phyloP scores from a whole-genome alignment of 2,329 filamentous ascomycete species.

The Fusarium chuoi region DNA sequence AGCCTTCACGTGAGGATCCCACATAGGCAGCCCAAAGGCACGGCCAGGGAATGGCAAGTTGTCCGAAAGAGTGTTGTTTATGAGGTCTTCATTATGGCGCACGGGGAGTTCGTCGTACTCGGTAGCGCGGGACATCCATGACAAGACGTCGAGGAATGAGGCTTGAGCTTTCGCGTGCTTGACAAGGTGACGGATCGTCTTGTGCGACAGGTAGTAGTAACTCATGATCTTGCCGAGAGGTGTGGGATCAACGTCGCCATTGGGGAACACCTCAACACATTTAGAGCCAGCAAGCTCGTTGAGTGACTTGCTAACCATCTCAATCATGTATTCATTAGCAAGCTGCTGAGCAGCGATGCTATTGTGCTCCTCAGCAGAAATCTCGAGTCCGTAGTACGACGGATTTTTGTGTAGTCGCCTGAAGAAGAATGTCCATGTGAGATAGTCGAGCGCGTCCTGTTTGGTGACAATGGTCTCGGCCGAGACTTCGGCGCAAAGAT shows the following conservation, averaged over 20 bases:
- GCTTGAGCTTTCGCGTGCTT: conserved; percentile 79
- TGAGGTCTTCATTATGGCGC: conserved; percentile 96
- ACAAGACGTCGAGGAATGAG: conserved; percentile 82
- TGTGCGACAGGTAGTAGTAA: conserved; percentile 98
- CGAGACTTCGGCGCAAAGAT: conserved; percentile 93
- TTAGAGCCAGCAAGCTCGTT: conserved; percentile 83
- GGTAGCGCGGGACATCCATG: conserved; percentile 92
- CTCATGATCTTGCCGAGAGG: conserved; percentile 98
- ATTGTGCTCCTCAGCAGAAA: conserved; percentile 91
- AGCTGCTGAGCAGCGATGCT: conserved; percentile 84
- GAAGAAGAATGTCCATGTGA: conserved; percentile 99
- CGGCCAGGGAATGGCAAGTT: conserved; percentile 74
- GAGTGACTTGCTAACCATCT: conserved; percentile 89
- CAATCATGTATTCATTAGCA: conserved; percentile 94
- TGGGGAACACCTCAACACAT: conserved; percentile 84
- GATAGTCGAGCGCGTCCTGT: conserved; percentile 95
- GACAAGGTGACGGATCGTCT: conserved; percentile 88
- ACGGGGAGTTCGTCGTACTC: conserved; percentile 99
- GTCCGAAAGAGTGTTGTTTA: conserved; percentile 89
- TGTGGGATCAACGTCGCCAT: conserved; percentile 89
- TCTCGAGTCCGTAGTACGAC: conserved; percentile 95
- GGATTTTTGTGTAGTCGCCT: conserved; percentile 96
- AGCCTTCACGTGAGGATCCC: conserved; percentile 98
- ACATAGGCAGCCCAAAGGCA: conserved; percentile 83
- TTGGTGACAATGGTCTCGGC: conserved; percentile 93